These are phyloP conservation scores for Ascosphaera apis DNA, from an alignment of 2,329 filamentous ascomycete genomes.

Conservation along the genomic window DNA sequence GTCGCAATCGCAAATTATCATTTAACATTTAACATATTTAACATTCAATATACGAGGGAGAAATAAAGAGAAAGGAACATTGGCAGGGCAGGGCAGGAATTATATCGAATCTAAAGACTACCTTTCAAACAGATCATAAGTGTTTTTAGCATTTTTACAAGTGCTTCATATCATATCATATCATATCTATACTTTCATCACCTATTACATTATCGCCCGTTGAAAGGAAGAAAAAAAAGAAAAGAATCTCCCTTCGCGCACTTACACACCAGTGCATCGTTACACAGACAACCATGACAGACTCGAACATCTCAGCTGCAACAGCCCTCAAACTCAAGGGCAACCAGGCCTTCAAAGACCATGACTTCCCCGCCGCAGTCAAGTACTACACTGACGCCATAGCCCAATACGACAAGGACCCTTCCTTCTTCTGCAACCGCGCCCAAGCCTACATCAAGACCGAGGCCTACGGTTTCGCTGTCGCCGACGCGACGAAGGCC, in stretches of 20 bases:
- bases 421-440: constrained; percentile 81
- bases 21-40: too few species aligned
- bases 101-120: too few species aligned
- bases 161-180: neutral
- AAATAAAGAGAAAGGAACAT: too few species aligned
- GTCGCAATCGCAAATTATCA: too few species aligned
- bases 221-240: neutral
- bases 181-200: neutral
- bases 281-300: constrained; percentile 15
- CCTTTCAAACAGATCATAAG: too few species aligned
- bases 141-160: too few species aligned
- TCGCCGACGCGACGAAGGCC: constrained; percentile 73
- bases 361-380: constrained; percentile 67
- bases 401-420: constrained; percentile 56
- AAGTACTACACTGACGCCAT: constrained; percentile 77
- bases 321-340: constrained; percentile 75
- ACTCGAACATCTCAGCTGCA: constrained; percentile 38
- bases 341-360: constrained; percentile 72
- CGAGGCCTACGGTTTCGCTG: constrained; percentile 82
- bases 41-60: too few species aligned
- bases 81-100: too few species aligned
- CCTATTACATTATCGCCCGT: neutral
- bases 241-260: neutral
- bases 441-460: constrained; percentile 95
- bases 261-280: neutral